Evolutionary conservation across 164 flowering plant species (phyloP).

Genomic region (Chimonanthus salicifolius): DNA sequence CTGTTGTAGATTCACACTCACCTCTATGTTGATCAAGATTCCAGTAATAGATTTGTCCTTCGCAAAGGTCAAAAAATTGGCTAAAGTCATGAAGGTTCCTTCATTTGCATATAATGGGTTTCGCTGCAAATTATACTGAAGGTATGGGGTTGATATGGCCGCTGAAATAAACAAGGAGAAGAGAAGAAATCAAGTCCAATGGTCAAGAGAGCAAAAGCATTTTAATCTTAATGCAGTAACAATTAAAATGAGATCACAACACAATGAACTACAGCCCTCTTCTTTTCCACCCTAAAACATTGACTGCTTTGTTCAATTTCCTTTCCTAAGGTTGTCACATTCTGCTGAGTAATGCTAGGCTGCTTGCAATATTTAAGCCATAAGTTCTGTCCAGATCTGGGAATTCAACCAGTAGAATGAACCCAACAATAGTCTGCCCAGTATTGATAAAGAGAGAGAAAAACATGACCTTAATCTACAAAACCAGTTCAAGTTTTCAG

Average conservation of each 20-base stretch:
- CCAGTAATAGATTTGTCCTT: constrained; percentile 26
- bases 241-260: neutral
- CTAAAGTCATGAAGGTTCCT: constrained; percentile 26
- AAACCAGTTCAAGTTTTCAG: neutral
- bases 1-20: constrained; percentile 9
- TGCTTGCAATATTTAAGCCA: neutral
- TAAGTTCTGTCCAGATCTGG: neutral
- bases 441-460: neutral
- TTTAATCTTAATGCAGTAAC: too few relatives aligned
- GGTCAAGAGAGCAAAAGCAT: neutral
- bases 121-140: constrained; percentile 10
- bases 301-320: neutral
- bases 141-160: constrained; percentile 23
- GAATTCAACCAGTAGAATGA: neutral
- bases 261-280: neutral
- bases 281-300: too few relatives aligned
- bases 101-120: constrained; percentile 29
- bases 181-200: neutral
- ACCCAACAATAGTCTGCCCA: neutral
- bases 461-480: neutral
- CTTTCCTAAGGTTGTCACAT: neutral
- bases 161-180: constrained; percentile 24
- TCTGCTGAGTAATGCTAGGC: neutral
- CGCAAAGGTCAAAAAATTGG: constrained; percentile 30
- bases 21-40: constrained; percentile 36